Percentiles rank a stretch among this genome's conserved stretches.
phyloP scores from a whole-genome alignment of 768 basidiomycete species.

The Lactifluus piperatus region DNA sequence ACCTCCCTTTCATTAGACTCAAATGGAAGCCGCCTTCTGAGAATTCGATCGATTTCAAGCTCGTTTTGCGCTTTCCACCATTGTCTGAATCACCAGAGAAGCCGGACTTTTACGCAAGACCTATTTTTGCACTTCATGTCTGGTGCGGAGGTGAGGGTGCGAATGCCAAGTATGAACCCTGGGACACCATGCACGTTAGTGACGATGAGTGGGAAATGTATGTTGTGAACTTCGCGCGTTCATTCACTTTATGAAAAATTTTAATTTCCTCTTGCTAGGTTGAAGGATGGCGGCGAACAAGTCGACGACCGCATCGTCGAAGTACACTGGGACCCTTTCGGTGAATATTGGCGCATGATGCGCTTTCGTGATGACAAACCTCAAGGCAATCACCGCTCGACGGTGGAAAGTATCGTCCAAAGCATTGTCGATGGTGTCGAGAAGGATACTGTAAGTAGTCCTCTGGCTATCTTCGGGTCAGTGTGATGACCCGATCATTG shows the following conservation, averaged over 20 bases:
- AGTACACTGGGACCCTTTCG: constrained; percentile 76
- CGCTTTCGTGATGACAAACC: constrained; percentile 93
- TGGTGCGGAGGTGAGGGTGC: constrained; percentile 67
- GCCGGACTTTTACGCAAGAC: constrained; percentile 81
- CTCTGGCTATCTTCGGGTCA: not conserved
- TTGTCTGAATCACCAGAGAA: constrained; percentile 37
- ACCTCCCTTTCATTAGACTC: constrained; percentile 42
- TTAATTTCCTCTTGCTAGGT: constrained; percentile 35
- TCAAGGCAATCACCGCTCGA: constrained; percentile 76
- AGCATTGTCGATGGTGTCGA: constrained; percentile 95
- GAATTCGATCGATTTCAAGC: constrained; percentile 96
- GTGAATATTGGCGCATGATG: constrained; percentile 78
- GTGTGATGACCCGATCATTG: not conserved
- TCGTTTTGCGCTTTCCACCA: constrained; percentile 89
- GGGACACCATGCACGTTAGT: constrained; percentile 75
- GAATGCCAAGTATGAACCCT: constrained; percentile 62
- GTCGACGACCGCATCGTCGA: constrained; percentile 92
- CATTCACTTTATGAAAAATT: not conserved
- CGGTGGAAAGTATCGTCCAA: constrained; percentile 82
- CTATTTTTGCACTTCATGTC: constrained; percentile 72
- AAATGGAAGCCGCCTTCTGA: constrained; percentile 99
- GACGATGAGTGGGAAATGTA: constrained; percentile 94
- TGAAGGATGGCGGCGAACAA: constrained; percentile 80
- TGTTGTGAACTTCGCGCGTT: constrained; percentile 25
- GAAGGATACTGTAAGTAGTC: constrained; percentile 59